Conservation (phyloP, 495 filamentous ascomycete genomes). For the Penicillium simplicissimum region DNA sequence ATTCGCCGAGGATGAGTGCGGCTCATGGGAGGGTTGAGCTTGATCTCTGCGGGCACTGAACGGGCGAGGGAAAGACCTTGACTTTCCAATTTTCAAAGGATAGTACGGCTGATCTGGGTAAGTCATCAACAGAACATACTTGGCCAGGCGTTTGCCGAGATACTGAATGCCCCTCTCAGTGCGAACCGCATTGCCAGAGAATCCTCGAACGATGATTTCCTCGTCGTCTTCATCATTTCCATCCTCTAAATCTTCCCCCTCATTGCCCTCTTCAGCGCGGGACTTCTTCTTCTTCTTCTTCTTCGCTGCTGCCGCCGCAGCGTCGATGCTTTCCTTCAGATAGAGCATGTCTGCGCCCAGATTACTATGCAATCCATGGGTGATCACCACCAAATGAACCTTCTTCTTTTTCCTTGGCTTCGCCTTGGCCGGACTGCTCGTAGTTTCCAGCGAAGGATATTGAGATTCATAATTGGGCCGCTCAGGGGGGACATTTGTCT, state of each 20-base stretch:
- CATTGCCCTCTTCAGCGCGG: constrained; percentile 50
- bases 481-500: constrained; percentile 31
- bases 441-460: neutral
- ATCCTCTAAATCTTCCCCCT: constrained; percentile 7
- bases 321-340: constrained; percentile 94
- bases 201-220: constrained; percentile 91
- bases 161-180: constrained; percentile 97
- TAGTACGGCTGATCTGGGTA: constrained; percentile 88
- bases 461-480: neutral
- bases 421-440: neutral
- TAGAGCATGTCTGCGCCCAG: constrained; percentile 97
- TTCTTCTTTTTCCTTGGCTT: constrained; percentile 54
- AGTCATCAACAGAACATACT: constrained; percentile 82
- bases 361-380: constrained; percentile 95
- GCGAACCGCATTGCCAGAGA: constrained; percentile 81
- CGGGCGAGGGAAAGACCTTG: constrained; percentile 36
- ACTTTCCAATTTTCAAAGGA: constrained; percentile 62
- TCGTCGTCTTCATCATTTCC: constrained; percentile 57
- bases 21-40: constrained; percentile 11
- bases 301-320: constrained; percentile 69
- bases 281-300: constrained; percentile 50
- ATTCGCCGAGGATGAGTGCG: constrained; percentile 6
- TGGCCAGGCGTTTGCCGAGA: constrained; percentile 91
- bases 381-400: constrained; percentile 87
- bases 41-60: constrained; percentile 34